phyloP scores from a whole-genome alignment of 257 asterid species.

The Solanum habrochaites region DNA sequence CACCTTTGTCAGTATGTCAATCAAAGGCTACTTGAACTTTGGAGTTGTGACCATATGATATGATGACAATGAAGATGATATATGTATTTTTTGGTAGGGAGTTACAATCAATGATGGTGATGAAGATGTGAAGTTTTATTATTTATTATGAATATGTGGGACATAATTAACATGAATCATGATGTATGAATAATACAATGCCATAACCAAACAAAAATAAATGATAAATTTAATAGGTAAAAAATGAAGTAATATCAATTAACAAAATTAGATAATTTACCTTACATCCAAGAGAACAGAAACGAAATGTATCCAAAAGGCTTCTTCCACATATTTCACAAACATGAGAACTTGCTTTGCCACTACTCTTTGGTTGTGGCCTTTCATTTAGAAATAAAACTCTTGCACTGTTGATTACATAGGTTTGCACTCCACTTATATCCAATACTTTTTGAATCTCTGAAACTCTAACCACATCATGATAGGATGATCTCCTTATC shows the following conservation, averaged over 20 bases:
- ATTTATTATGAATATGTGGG: neutral
- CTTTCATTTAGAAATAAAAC: slow-evolving; percentile 86
- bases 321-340: slow-evolving; percentile 84
- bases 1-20: neutral
- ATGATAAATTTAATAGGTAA: too few species aligned
- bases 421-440: slow-evolving; percentile 80
- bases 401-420: slow-evolving; percentile 94
- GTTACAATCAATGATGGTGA: neutral
- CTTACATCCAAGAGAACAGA: slow-evolving; percentile 96
- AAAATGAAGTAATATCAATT: neutral
- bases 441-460: slow-evolving; percentile 90
- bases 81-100: neutral
- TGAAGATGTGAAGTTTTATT: neutral
- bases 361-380: slow-evolving; percentile 76
- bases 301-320: slow-evolving; percentile 76
- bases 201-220: neutral
- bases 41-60: neutral
- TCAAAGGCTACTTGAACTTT: neutral
- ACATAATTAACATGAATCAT: neutral
- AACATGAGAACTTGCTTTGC: slow-evolving; percentile 65
- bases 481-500: slow-evolving; percentile 96
- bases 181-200: neutral
- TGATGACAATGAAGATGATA: neutral
- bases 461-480: slow-evolving; percentile 91
- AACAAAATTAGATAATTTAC: slow-evolving; percentile 16